These are phyloP conservation scores for Fusarium sp. DNA, from an alignment of 2,329 filamentous ascomycete species.

Conservation along the genomic window DNA sequence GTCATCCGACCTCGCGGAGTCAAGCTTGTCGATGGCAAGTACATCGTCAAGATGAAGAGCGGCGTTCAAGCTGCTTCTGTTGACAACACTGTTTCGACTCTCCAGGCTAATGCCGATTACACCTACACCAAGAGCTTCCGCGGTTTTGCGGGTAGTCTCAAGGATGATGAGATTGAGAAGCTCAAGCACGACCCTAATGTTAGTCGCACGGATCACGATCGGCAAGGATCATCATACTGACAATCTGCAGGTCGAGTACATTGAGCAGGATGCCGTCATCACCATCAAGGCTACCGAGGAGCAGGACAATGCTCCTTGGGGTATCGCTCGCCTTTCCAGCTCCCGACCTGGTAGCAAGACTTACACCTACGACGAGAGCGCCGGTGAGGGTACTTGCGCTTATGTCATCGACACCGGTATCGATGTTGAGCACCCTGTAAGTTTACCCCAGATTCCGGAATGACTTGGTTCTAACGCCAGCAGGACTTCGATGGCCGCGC, in stretches of 20 bases:
- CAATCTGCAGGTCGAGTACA: conserved; percentile 50
- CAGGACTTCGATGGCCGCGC: conserved; percentile 52
- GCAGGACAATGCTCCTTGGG: conserved; percentile 55
- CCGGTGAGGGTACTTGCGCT: conserved; percentile 55
- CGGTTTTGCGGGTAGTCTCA: conserved; percentile 47
- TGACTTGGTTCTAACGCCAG: background rate
- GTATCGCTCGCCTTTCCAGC: conserved; percentile 54
- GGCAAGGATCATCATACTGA: background rate
- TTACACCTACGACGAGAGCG: conserved; percentile 55
- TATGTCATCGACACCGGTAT: conserved; percentile 63
- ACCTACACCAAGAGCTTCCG: conserved; percentile 42
- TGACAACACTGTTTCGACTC: conserved; percentile 41
- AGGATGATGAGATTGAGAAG: conserved; percentile 42
- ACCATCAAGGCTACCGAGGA: conserved; percentile 42
- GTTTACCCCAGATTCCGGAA: conserved; percentile 11
- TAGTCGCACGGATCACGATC: background rate
- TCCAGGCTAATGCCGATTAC: conserved; percentile 50
- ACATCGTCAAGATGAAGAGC: conserved; percentile 53
- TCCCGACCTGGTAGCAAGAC: conserved; percentile 43
- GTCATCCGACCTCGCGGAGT: conserved; percentile 49
- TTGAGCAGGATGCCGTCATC: conserved; percentile 55
- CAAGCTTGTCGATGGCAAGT: conserved; percentile 51
- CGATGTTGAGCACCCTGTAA: conserved; percentile 51
- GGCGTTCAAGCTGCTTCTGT: conserved; percentile 38
- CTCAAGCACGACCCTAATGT: conserved; percentile 46